Evolutionary conservation across 768 basidiomycete genomes (phyloP), one percentile per base, ranked within the genome.

Genomic region (Psilocybe azurescens): DNA sequence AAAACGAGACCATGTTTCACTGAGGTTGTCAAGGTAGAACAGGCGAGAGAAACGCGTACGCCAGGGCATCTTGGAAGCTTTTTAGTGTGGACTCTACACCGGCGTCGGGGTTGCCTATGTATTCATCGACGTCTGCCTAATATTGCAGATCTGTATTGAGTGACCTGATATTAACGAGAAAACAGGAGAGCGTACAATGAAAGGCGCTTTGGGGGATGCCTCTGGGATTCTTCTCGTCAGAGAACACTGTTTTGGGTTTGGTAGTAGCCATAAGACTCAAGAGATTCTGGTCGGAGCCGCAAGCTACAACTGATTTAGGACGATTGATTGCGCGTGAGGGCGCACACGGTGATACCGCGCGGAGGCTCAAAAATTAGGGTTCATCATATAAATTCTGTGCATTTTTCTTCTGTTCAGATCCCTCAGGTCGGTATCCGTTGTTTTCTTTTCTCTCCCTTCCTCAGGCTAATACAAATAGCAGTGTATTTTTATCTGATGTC

Each of bases 131-230:
- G 77, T 97, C 86, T 56, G 89, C 83, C 97, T n/a, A n/a, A n/a
- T n/a, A n/a, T n/a, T n/a, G n/a, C n/a, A n/a, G n/a, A n/a, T n/a
- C n/a, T n/a, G n/a, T n/a, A n/a, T 38, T 24, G 29, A 14, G 30
- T 13, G 30, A 24, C 48, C 24, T 24, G 6, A n/a, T 52, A 32
- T 1, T 49, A n/a, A 2, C 24, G 2, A 33, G 20, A 46, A 2
- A 33, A 18, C 6, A 28, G 16, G 5, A 33, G 36, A 18, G 49
- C 89, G 66, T 65, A 97, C 96, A 56, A 99, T 90, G 71, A 99
- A 99, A 0, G 94, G 93, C 3, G 97, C 96, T 75, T 91, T 90
- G 24, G 97, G 97, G 97, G 55, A 99, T 99, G 4, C 97, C 97
- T 56, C 97, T 81, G 0, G 95, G 89, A 66, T 96, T 99, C 70